phyloP scores from a whole-genome alignment of 2,329 filamentous ascomycete genomes.

The Fusarium sp. region DNA sequence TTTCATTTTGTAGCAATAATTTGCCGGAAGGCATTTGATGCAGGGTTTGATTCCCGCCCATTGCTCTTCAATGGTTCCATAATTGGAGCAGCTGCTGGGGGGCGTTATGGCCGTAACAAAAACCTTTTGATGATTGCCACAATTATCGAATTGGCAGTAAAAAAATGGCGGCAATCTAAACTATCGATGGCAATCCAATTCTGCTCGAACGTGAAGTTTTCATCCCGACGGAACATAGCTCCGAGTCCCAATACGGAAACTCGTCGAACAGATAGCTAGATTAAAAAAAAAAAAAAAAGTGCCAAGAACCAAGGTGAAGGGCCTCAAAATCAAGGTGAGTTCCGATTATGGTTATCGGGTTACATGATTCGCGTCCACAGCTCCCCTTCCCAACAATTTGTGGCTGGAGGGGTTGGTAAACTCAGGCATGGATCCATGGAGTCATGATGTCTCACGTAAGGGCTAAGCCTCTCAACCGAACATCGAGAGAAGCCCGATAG shows the following conservation, averaged over 20 bases:
- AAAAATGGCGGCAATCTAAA: background rate
- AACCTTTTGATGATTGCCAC: background rate
- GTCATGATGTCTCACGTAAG: constrained; percentile 2
- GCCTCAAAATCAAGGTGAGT: background rate
- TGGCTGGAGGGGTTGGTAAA: background rate
- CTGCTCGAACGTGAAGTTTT: background rate
- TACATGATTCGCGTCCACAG: background rate
- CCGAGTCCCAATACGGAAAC: background rate
- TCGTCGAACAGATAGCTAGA: background rate
- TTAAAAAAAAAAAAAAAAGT: background rate
- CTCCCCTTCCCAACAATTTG: background rate
- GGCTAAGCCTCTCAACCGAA: background rate
- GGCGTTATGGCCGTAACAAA: background rate
- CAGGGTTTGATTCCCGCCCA: background rate
- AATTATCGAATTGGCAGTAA: background rate
- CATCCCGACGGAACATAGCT: background rate
- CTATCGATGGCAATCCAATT: background rate
- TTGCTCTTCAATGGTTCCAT: background rate
- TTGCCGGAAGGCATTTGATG: background rate
- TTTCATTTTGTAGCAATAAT: background rate
- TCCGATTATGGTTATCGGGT: background rate
- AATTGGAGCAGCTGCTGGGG: background rate
- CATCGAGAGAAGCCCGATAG: background rate
- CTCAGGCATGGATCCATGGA: background rate
- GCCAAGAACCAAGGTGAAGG: background rate